Conservation (phyloP, 768 basidiomycete genomes). For the Hydnomerulius pinastri region DNA sequence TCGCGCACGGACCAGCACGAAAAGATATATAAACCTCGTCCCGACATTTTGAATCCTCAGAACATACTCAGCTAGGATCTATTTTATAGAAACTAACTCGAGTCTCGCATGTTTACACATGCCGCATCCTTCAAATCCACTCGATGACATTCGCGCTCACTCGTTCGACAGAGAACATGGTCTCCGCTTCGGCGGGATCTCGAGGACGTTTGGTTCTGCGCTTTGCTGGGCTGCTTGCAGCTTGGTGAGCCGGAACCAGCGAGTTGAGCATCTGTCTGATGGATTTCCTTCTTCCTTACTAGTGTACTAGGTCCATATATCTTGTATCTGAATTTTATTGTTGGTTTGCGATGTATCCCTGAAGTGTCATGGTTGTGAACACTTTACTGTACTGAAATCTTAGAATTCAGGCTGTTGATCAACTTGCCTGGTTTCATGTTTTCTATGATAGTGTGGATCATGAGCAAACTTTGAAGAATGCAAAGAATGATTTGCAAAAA, state of each 20-base stretch:
- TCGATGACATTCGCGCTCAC: conserved; percentile 67
- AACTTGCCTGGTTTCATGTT: too few species aligned
- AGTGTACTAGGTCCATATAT: not conserved
- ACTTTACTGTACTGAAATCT: not conserved
- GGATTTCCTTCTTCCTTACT: conserved; percentile 44
- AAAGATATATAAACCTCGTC: conserved; percentile 34
- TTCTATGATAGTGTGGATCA: too few species aligned
- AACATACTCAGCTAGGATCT: conserved; percentile 84
- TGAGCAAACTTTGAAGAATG: too few species aligned
- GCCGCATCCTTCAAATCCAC: conserved; percentile 70
- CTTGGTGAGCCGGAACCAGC: conserved; percentile 39
- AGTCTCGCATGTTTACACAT: conserved; percentile 81
- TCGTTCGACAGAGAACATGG: conserved; percentile 72
- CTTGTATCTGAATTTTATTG: not conserved
- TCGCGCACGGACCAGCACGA: conserved; percentile 36
- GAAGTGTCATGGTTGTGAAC: not conserved
- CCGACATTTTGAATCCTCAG: conserved; percentile 41
- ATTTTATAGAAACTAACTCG: conserved; percentile 79
- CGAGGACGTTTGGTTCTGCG: conserved; percentile 64
- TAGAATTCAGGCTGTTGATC: not conserved
- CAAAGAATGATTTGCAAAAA: too few species aligned
- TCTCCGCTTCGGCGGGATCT: conserved; percentile 38
- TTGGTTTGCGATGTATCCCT: not conserved
- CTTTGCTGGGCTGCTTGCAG: conserved; percentile 30
- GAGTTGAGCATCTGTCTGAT: conserved; percentile 67